These are phyloP conservation scores for Trichaptum fuscoviolaceum DNA, from an alignment of 768 basidiomycete genomes.

Conservation along the genomic window DNA sequence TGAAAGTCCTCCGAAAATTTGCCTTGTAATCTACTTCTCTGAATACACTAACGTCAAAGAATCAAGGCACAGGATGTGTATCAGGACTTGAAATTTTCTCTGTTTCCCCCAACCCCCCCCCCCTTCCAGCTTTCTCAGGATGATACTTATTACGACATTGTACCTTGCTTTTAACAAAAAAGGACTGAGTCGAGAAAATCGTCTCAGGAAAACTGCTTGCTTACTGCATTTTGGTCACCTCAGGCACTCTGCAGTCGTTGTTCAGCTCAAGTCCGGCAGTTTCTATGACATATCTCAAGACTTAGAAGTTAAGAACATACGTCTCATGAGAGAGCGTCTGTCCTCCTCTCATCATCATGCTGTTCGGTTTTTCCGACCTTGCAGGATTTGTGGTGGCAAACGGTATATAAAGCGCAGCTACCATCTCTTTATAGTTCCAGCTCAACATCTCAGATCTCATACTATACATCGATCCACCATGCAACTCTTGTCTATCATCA, in stretches of 20 bases:
- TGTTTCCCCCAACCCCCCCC: no score
- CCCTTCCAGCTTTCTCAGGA: neutral
- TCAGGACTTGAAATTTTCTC: neutral
- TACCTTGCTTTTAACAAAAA: neutral
- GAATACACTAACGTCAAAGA: neutral
- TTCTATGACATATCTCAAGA: neutral
- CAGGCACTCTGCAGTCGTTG: neutral
- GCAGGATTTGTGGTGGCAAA: neutral
- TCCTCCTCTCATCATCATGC: no score
- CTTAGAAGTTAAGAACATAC: neutral
- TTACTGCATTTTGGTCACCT: neutral
- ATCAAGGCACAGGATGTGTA: neutral
- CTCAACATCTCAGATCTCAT: neutral
- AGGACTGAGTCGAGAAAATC: neutral
- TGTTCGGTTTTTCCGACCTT: no score
- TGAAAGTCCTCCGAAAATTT: neutral
- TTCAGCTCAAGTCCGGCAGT: neutral
- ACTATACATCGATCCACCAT: neutral
- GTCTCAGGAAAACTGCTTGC: neutral
- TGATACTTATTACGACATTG: neutral
- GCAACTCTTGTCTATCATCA: neutral
- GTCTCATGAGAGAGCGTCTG: neutral
- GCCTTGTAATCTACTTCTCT: neutral
- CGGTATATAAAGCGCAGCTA: neutral
- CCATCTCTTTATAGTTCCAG: neutral